These are phyloP conservation scores for Colletotrichum sansevieriae DNA, from an alignment of 2,329 filamentous ascomycete genomes.

Conservation along the genomic window DNA sequence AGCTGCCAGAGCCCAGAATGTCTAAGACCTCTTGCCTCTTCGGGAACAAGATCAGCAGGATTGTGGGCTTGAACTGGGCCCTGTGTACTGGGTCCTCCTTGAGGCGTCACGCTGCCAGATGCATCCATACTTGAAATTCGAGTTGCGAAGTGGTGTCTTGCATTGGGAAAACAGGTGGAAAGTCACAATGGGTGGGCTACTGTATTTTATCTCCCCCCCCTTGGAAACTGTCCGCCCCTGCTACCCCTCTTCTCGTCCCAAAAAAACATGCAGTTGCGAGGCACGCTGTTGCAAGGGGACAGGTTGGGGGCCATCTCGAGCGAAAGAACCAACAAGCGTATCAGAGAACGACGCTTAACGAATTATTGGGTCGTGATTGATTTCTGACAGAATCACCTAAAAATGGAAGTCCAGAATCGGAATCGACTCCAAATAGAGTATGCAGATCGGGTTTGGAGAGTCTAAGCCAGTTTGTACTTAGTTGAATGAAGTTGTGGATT, in stretches of 20 bases:
- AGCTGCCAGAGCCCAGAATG: background rate
- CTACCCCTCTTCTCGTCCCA: background rate
- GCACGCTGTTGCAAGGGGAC: background rate
- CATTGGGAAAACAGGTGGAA: background rate
- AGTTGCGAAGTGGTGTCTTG: background rate
- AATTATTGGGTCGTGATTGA: background rate
- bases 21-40: background rate
- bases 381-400: background rate
- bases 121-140: background rate
- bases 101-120: background rate
- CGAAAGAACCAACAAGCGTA: background rate
- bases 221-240: background rate
- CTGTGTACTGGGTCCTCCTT: background rate
- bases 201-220: background rate
- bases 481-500: too few relatives aligned
- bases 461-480: too few relatives aligned
- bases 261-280: background rate
- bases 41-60: background rate
- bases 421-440: too few relatives aligned
- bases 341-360: background rate
- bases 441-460: too few relatives aligned
- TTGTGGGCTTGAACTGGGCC: slow-evolving; percentile 1
- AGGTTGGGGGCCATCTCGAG: background rate
- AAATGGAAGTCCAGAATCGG: too few relatives aligned
- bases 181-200: background rate